Evolutionary conservation across 108 stramenopile genomes (phyloP), one percentile per base, ranked within the genome.

Genomic region (Nitzschia sp.): DNA sequence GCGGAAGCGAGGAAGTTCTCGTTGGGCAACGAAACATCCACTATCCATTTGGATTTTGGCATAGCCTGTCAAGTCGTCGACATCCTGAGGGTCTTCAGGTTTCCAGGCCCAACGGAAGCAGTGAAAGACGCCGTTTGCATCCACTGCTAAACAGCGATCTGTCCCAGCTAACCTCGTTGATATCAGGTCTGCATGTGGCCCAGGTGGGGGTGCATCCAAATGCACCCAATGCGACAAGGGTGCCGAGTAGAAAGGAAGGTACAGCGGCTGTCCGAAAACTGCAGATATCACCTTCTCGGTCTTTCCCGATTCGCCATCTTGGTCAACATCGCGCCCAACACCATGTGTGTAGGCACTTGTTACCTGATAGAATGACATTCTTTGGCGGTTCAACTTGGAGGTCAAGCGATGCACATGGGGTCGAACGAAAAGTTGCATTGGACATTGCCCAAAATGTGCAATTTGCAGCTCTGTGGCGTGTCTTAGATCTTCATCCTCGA

Each of bases 391-490:
- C 19, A 63, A 25, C 43, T 59, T 37, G 29, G 29, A 34, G 11
- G 72, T 75, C 20, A 80, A 25, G 3, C 80, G 63, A 20, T 73
- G 78, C 17, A 83, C 76, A 53, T 82, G 83, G 0, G 74, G 77
- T 41, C 80, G 55, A 12, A 71, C 61, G 65, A 87, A 85, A 25
- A 97, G 65, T 66, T 97, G 97, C 89, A 90, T 91, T 0, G 99
- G 99, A 17, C 96, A 96, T 68, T 98, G 97, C 41, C 99, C 99
- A 72, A 98, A 99, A 65, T 98, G 95, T 12, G 88, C 86, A 62
- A 98, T 98, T 79, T 99, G 99, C 17, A 93, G 79, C 75, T 96
- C 94, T 43, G 92, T 95, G 17, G 96, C 95, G 11, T 86, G 77
- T 29, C 93, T 86, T 26, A 95, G 71, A 17, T 72, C 86, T 51